phyloP scores from a whole-genome alignment of 345 rosid genomes.

The Populus alba region DNA sequence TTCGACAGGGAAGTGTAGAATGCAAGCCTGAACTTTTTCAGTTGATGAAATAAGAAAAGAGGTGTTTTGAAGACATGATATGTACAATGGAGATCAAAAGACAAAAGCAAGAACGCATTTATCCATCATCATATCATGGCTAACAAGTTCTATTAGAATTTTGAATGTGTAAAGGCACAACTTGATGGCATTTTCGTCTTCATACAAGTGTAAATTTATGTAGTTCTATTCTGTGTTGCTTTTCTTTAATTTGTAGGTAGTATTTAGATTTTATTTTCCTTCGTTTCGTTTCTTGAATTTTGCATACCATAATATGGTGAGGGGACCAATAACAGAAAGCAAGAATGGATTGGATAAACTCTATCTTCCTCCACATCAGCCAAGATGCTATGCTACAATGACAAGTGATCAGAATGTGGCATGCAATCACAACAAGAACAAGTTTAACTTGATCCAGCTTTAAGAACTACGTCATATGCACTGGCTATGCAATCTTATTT shows the following conservation, averaged over 20 bases:
- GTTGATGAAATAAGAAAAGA: background rate
- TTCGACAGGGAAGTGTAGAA: background rate
- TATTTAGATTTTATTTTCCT: background rate
- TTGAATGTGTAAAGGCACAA: background rate
- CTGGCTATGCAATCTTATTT: background rate
- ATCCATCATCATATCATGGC: background rate
- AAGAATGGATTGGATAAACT: slow-evolving; percentile 37
- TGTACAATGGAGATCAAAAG: background rate
- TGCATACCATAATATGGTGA: slow-evolving; percentile 2
- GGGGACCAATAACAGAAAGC: slow-evolving; percentile 32
- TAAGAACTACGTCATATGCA: background rate
- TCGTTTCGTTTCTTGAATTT: background rate
- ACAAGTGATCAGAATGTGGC: background rate
- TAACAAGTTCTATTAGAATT: background rate
- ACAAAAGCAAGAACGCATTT: background rate
- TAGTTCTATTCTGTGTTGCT: background rate
- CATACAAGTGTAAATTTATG: background rate
- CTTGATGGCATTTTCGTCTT: background rate
- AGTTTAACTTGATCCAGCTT: background rate
- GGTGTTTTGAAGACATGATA: background rate
- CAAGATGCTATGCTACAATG: slow-evolving; percentile 2
- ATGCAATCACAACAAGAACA: background rate
- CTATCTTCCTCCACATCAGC: slow-evolving; percentile 44
- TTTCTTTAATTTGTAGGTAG: background rate
- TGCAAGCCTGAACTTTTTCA: background rate